Evolutionary conservation across 1,284 basidiomycete species (phyloP).

Genomic region (Rhodotorula sp.): DNA sequence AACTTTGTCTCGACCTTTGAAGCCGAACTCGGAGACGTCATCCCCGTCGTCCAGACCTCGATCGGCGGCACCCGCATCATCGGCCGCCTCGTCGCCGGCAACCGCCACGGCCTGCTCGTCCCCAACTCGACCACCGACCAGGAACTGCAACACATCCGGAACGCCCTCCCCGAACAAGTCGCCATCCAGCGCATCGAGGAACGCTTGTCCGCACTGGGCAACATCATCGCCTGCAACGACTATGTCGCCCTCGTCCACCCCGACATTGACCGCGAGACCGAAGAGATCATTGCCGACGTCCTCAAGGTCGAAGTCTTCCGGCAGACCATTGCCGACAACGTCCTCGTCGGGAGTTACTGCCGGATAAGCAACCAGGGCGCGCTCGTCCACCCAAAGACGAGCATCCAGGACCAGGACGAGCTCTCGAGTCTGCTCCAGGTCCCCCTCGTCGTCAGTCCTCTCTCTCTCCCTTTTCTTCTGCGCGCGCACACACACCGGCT

Average conservation of each 20-base stretch:
- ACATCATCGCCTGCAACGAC: conserved; percentile 98
- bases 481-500: not conserved
- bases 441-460: conserved; percentile 76
- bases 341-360: conserved; percentile 93
- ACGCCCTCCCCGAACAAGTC: conserved; percentile 88
- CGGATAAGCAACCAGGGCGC: conserved; percentile 95
- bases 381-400: conserved; percentile 95
- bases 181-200: conserved; percentile 96
- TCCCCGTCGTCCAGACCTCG: conserved; percentile 95
- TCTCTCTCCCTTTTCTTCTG: not conserved
- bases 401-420: conserved; percentile 96
- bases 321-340: conserved; percentile 95
- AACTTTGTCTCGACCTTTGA: conserved; percentile 99
- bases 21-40: conserved; percentile 85
- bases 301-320: conserved; percentile 99
- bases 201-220: conserved; percentile 90
- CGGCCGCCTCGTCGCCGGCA: conserved; percentile 90
- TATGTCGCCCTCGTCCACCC: conserved; percentile 96
- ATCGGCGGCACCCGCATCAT: conserved; percentile 95
- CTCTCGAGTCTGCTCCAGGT: conserved; percentile 91
- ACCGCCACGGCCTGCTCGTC: conserved; percentile 93
- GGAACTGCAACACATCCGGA: conserved; percentile 95
- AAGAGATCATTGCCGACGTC: conserved; percentile 99
- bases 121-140: conserved; percentile 96
- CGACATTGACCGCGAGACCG: conserved; percentile 96